Evolutionary conservation across 164 flowering plant species (phyloP).

Genomic region (Protea cynaroides): DNA sequence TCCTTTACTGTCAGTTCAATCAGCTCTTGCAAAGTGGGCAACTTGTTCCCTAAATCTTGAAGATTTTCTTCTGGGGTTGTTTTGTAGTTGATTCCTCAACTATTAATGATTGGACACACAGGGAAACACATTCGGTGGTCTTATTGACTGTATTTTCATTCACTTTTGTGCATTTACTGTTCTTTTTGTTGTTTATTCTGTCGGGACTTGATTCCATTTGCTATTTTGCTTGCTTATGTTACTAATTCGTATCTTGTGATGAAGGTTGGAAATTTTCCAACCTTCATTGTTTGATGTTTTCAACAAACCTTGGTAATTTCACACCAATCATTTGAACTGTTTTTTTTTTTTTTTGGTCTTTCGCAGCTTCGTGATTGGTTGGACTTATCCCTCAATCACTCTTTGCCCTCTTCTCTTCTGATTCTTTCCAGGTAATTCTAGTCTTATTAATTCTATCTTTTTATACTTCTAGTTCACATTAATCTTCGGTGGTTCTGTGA

Average conservation of each 20-base stretch:
- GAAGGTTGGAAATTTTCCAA: background rate
- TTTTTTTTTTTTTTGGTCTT: constrained; percentile 2
- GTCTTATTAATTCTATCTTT: background rate
- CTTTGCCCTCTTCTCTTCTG: constrained; percentile 89
- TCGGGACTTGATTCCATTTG: too few relatives aligned
- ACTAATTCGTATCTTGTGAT: too few relatives aligned
- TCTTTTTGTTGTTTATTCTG: too few relatives aligned
- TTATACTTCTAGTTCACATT: background rate
- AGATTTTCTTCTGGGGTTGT: too few relatives aligned
- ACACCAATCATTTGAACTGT: background rate
- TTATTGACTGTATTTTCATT: too few relatives aligned
- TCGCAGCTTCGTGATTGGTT: constrained; percentile 97
- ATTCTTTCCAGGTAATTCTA: constrained; percentile 78
- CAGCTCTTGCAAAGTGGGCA: too few relatives aligned
- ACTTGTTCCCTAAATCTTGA: too few relatives aligned
- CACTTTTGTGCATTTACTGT: too few relatives aligned
- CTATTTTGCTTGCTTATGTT: background rate
- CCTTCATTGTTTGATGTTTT: background rate
- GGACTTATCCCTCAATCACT: constrained; percentile 90
- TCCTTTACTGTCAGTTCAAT: too few relatives aligned
- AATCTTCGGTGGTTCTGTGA: background rate
- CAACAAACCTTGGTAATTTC: background rate
- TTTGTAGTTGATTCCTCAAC: too few relatives aligned
- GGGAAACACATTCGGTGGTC: too few relatives aligned
- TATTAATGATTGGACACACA: too few relatives aligned